Percentiles rank a stretch among this genome's conserved stretches.
Conservation (phyloP, 2,329 filamentous ascomycete species). For the Aspergillus eucalypticola region DNA sequence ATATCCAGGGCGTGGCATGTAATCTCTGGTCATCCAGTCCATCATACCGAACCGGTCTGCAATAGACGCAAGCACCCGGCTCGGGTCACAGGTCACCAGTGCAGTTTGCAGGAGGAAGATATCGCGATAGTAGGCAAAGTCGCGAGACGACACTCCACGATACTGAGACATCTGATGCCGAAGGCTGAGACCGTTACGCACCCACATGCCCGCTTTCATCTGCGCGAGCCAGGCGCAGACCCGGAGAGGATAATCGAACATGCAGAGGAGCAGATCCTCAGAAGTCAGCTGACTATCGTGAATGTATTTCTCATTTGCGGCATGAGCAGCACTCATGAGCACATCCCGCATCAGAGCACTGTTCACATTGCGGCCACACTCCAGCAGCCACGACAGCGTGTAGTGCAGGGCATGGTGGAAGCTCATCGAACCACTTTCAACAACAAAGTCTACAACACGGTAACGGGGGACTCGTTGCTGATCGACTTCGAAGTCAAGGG, state of each 20-base stretch:
- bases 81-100: constrained; percentile 80
- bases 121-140: constrained; percentile 91
- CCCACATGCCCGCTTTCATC: constrained; percentile 99
- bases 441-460: constrained; percentile 78
- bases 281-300: constrained; percentile 57
- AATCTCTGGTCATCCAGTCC: constrained; percentile 82
- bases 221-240: constrained; percentile 96
- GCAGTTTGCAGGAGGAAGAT: constrained; percentile 92
- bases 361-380: constrained; percentile 77
- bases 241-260: constrained; percentile 89
- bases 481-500: constrained; percentile 74
- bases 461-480: constrained; percentile 53
- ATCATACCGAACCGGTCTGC: constrained; percentile 89
- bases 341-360: constrained; percentile 66
- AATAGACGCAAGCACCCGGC: constrained; percentile 81
- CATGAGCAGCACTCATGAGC: constrained; percentile 69
- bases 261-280: constrained; percentile 79
- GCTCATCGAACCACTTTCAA: constrained; percentile 88
- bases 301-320: constrained; percentile 53
- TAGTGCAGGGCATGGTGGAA: constrained; percentile 98
- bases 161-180: constrained; percentile 95
- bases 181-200: constrained; percentile 92
- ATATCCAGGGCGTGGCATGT: constrained; percentile 70
- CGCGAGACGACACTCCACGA: constrained; percentile 81
- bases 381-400: constrained; percentile 91